Conservation (phyloP, 305 asterid genomes). For the Fraxinus paxiana region DNA sequence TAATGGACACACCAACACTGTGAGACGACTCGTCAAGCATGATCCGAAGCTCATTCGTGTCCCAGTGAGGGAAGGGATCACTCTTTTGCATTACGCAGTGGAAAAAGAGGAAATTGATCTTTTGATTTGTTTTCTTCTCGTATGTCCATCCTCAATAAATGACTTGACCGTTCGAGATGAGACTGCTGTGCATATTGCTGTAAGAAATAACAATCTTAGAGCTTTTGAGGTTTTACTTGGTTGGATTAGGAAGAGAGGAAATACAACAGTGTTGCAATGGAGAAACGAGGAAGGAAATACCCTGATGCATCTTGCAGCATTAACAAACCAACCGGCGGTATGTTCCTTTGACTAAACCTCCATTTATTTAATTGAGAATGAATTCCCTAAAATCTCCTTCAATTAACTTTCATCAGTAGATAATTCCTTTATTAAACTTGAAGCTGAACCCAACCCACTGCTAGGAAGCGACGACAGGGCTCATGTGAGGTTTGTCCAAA, state of each 20-base stretch:
- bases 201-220: not conserved
- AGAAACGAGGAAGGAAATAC: too few species aligned
- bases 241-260: too few species aligned
- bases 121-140: not conserved
- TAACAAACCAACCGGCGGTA: not conserved
- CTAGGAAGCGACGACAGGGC: too few species aligned
- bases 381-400: too few species aligned
- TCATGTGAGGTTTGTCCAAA: too few species aligned
- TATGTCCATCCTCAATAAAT: conserved; percentile 14
- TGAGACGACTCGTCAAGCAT: not conserved
- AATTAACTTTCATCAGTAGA: too few species aligned
- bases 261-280: too few species aligned
- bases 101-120: conserved; percentile 3
- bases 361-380: too few species aligned
- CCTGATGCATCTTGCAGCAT: too few species aligned
- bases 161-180: conserved; percentile 18
- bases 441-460: too few species aligned
- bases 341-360: not conserved
- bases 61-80: conserved; percentile 19
- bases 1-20: not conserved
- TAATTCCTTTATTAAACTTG: too few species aligned
- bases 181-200: conserved; percentile 26
- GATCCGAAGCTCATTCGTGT: conserved; percentile 22
- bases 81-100: conserved; percentile 28
- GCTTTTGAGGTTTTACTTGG: conserved; percentile 7